A percentile compares a stretch with the other conserved stretches of the same genome.
Conservation (phyloP, 257 asterid species). For the Solanum raphanifolium region DNA sequence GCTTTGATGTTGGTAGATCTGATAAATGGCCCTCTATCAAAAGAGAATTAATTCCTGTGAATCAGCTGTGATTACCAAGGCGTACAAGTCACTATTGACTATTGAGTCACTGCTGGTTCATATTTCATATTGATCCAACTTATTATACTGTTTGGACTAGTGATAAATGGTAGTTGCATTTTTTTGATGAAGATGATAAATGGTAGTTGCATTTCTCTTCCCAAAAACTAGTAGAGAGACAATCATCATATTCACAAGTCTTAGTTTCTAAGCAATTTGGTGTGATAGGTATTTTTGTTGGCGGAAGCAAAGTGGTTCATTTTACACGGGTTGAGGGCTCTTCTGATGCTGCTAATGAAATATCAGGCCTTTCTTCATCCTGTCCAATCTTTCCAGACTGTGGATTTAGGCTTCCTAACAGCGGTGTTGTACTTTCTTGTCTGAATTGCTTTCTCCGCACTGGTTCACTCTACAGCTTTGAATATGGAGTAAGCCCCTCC, state of each 20-base stretch:
- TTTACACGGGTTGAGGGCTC: conserved; percentile 52
- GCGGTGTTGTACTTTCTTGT: conserved; percentile 79
- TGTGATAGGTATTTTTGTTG: conserved; percentile 67
- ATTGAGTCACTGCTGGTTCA: background rate
- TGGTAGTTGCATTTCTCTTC: background rate
- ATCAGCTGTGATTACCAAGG: background rate
- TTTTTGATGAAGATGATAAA: background rate
- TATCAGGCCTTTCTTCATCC: conserved; percentile 17
- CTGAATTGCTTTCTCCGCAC: conserved; percentile 69
- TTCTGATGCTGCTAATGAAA: conserved; percentile 19
- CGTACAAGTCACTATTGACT: background rate
- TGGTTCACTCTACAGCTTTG: conserved; percentile 63
- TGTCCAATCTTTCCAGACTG: conserved; percentile 79
- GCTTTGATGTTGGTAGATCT: background rate
- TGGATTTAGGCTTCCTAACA: conserved; percentile 65
- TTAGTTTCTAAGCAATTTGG: background rate
- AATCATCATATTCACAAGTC: background rate
- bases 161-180: background rate
- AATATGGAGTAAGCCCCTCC: conserved; percentile 66
- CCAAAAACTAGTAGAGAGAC: background rate
- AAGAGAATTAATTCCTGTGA: background rate
- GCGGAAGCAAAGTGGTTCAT: conserved; percentile 88
- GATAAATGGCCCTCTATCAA: background rate
- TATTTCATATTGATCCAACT: background rate
- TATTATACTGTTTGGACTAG: background rate